Base-by-base conservation (phyloP, 164 flowering plant species). In the Kalanchoe fedtschenkoi region DNA sequence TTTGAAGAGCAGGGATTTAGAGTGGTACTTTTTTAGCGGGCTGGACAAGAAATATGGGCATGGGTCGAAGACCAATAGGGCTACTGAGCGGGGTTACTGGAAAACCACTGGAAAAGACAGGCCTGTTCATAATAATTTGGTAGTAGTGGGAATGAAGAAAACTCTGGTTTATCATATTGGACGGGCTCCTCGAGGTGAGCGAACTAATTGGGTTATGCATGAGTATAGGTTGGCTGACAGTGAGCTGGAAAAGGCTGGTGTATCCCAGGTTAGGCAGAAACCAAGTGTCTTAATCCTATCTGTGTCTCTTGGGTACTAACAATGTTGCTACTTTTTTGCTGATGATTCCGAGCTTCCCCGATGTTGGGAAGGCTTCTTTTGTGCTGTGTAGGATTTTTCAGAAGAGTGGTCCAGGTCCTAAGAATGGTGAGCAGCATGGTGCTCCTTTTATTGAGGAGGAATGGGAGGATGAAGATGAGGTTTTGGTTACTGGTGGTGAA, bases 331-430 rank as follows among this genome's bases (percentile, higher is more conserved):
- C 28, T 54, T 21, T 15, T 69, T 30, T 19, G 46, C 17, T 43
- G 34, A 17, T 61, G 65, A 32, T 65, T 64, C 62, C 53, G 72
- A 43, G 68, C 19, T 43, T 43, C 19, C 21, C 19, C 32, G 6
- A 43, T 43, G 21, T 5, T n/a, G n/a, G n/a, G 47, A 51, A 83
- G 86, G 89, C 75, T 75, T 72, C 84, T 1, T 82, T 70, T 74
- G 89, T 84, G 35, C 61, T 84, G 37, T 84, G 89, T 65, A 74
- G 86, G 65, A 75, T 84, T n/a, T 84, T 84, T 60, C 83, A 80
- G 70, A 84, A 84, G 74, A 84, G 89, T 69, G 89, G 89, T 3
- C 32, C 89, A 2, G 89, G 89, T 47, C 86, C 89, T 0, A 84
- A 82, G 75, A 84, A 81, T 65, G 86, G 84, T n/a, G 89, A 84